phyloP scores from a whole-genome alignment of 2,329 filamentous ascomycete species.

The Epichloe bromicola region DNA sequence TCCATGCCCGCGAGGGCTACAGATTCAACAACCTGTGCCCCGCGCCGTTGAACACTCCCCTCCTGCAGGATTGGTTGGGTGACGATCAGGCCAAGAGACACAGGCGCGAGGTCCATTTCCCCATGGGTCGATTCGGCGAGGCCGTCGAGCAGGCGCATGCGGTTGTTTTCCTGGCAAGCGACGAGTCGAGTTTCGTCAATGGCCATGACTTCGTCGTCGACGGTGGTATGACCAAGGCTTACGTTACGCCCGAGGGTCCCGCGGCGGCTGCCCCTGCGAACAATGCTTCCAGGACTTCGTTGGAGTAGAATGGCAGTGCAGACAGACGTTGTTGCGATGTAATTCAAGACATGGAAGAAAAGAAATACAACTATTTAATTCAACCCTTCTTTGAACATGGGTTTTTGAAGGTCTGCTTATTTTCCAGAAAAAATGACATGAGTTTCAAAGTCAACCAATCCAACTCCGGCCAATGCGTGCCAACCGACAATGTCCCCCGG shows the following conservation, averaged over 20 bases:
- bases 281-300: constrained; percentile 40
- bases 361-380: too few species aligned
- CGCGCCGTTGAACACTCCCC: constrained; percentile 80
- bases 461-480: constrained; percentile 4
- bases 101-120: constrained; percentile 81
- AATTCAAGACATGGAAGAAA: too few species aligned
- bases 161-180: constrained; percentile 74
- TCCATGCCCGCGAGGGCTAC: constrained; percentile 78
- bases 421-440: not conserved
- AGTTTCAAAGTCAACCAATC: not conserved
- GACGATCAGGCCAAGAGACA: constrained; percentile 71
- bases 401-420: too few species aligned
- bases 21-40: constrained; percentile 87
- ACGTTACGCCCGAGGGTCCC: constrained; percentile 56
- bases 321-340: too few species aligned
- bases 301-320: constrained; percentile 18
- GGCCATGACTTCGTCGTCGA: constrained; percentile 90
- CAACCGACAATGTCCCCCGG: not conserved
- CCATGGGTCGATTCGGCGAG: constrained; percentile 76
- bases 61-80: constrained; percentile 87
- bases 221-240: constrained; percentile 89
- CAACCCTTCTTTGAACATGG: too few species aligned
- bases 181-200: constrained; percentile 83
- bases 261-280: constrained; percentile 41
- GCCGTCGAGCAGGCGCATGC: constrained; percentile 88